A percentile compares a stretch with the other conserved stretches of the same genome.
Conservation (phyloP, 2,329 filamentous ascomycete genomes). For the Aureobasidium sp. region DNA sequence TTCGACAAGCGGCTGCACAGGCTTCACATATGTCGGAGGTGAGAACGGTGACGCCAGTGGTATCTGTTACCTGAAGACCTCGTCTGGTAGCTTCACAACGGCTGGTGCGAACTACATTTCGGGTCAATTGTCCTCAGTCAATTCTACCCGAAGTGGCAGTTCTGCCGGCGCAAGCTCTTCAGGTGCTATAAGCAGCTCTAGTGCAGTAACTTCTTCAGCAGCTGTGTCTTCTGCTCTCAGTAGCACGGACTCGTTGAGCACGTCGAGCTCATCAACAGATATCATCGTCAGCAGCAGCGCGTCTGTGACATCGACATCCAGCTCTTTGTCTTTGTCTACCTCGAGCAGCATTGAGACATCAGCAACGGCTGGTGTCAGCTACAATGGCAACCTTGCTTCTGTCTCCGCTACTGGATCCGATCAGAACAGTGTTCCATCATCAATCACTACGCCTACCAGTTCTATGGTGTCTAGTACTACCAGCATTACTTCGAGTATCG, state of each 20-base stretch:
- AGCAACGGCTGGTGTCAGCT: not conserved
- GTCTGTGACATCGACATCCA: too few relatives aligned
- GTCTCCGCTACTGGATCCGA: not conserved
- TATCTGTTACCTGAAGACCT: constrained; percentile 18
- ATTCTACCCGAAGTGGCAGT: not conserved
- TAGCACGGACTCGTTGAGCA: not conserved
- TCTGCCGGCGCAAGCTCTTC: not conserved
- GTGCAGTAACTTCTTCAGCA: not conserved
- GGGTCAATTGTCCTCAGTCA: constrained; percentile 1
- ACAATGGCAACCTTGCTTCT: not conserved
- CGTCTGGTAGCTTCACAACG: constrained; percentile 8
- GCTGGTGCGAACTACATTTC: constrained; percentile 16
- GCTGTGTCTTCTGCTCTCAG: not conserved
- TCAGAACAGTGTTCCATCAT: not conserved
- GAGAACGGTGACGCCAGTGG: constrained; percentile 11
- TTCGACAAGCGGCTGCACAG: constrained; percentile 15
- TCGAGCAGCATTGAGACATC: not conserved
- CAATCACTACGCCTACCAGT: not conserved
- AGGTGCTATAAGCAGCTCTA: not conserved
- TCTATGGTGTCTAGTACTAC: not conserved
- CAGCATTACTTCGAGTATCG: not conserved
- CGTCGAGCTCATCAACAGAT: too few relatives aligned
- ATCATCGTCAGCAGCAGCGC: too few relatives aligned
- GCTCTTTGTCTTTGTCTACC: not conserved
- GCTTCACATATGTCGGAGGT: constrained; percentile 19